Evolutionary conservation across 225 moss, liverwort and hornwort genomes (phyloP).

Genomic region (Neckera pumila): DNA sequence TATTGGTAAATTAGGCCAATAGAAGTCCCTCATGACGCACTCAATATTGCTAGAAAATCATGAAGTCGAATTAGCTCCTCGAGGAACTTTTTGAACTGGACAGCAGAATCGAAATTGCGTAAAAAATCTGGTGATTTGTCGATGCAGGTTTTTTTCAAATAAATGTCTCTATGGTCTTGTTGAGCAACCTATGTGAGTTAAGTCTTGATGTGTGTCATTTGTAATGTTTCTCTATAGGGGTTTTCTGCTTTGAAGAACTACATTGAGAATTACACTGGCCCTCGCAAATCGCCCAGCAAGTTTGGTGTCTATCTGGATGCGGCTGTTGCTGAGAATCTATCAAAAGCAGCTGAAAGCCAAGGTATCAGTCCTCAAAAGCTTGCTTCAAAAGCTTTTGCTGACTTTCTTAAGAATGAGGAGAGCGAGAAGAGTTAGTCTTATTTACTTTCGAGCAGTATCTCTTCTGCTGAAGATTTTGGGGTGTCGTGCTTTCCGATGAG

Average conservation of each 20-base stretch:
- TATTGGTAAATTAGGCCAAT: background rate
- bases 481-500: background rate
- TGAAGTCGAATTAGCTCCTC: background rate
- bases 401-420: background rate
- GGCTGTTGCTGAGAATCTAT: background rate
- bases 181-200: background rate
- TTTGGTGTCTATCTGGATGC: slow-evolving; percentile 14
- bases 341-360: slow-evolving; percentile 9
- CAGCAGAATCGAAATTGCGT: background rate
- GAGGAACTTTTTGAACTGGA: background rate
- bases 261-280: slow-evolving; percentile 16
- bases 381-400: slow-evolving; percentile 7
- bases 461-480: background rate
- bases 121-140: background rate
- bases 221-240: background rate
- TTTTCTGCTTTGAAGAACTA: slow-evolving; percentile 19
- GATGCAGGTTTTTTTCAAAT: background rate
- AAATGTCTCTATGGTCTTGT: background rate
- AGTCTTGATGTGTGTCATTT: background rate
- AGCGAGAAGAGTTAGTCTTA: background rate
- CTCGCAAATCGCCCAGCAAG: background rate
- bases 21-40: background rate
- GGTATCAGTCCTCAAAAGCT: slow-evolving; percentile 15
- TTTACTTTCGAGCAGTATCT: background rate
- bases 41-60: background rate